Percentiles rank a stretch among this genome's conserved stretches.
These are phyloP conservation scores for Lantana camara DNA, from an alignment of 257 asterid species.

Conservation along the genomic window DNA sequence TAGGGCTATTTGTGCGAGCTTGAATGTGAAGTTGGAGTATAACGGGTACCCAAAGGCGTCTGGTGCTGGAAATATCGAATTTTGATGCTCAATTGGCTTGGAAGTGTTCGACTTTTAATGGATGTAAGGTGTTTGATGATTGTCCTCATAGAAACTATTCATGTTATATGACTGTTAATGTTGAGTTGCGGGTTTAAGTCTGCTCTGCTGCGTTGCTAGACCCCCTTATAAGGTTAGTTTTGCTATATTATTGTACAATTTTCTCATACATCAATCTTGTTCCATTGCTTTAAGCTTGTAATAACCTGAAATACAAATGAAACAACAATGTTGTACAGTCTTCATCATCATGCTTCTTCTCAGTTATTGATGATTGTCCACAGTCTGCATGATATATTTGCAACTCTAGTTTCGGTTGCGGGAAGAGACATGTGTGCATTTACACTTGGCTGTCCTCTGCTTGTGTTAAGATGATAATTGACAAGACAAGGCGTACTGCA, in stretches of 20 bases:
- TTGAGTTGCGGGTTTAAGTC: not conserved
- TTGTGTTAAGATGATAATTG: not conserved
- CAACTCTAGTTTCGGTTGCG: not conserved
- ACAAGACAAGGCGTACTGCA: not conserved
- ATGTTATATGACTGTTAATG: not conserved
- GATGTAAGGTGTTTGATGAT: constrained; percentile 31
- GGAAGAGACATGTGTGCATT: not conserved
- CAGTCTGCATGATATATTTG: too few relatives aligned
- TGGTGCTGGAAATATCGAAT: constrained; percentile 37
- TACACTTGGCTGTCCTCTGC: too few relatives aligned
- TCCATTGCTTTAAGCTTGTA: not conserved
- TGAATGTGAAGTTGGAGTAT: constrained; percentile 56
- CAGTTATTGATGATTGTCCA: too few relatives aligned
- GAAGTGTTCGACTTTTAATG: not conserved
- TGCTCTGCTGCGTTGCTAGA: too few relatives aligned
- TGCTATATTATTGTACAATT: not conserved
- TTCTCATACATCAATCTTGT: not conserved
- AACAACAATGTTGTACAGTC: not conserved
- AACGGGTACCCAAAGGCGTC: constrained; percentile 43
- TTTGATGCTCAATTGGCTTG: constrained; percentile 31
- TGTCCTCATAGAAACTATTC: constrained; percentile 21
- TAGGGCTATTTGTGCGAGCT: constrained; percentile 54
- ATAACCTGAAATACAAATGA: not conserved
- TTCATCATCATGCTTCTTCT: not conserved
- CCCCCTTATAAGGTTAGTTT: too few relatives aligned